Conservation (phyloP, 179 eudicot species). For the Drosera spatulata region DNA sequence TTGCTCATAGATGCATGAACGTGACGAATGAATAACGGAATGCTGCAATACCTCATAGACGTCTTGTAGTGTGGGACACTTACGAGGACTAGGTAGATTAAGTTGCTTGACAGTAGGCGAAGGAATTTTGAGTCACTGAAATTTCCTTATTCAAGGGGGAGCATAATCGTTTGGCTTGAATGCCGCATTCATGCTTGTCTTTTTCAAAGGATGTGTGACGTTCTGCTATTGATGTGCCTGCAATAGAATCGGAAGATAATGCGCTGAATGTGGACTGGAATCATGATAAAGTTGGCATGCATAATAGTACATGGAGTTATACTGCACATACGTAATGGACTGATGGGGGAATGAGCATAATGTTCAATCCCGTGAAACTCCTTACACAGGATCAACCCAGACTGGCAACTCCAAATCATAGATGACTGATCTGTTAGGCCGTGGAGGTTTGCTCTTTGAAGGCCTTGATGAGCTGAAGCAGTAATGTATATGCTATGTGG, state of each 20-base stretch:
- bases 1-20: background rate
- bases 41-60: conserved; percentile 25
- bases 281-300: conserved; percentile 42
- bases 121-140: too few species aligned
- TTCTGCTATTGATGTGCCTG: conserved; percentile 54
- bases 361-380: conserved; percentile 42
- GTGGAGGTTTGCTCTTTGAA: conserved; percentile 54
- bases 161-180: conserved; percentile 35
- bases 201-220: conserved; percentile 42
- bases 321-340: conserved; percentile 49
- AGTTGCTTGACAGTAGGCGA: too few species aligned
- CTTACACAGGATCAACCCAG: conserved; percentile 32
- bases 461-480: conserved; percentile 44
- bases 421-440: conserved; percentile 68
- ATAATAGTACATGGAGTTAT: conserved; percentile 60
- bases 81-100: too few species aligned
- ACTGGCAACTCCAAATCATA: conserved; percentile 52
- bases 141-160: conserved; percentile 25
- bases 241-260: conserved; percentile 51
- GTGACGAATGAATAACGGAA: conserved; percentile 26
- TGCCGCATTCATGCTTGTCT: conserved; percentile 28
- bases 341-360: conserved; percentile 40
- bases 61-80: too few species aligned
- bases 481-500: conserved; percentile 30
- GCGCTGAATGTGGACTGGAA: conserved; percentile 30